Conservation (phyloP, 139 green algal species). For the Auxenochlorella protothecoides region DNA sequence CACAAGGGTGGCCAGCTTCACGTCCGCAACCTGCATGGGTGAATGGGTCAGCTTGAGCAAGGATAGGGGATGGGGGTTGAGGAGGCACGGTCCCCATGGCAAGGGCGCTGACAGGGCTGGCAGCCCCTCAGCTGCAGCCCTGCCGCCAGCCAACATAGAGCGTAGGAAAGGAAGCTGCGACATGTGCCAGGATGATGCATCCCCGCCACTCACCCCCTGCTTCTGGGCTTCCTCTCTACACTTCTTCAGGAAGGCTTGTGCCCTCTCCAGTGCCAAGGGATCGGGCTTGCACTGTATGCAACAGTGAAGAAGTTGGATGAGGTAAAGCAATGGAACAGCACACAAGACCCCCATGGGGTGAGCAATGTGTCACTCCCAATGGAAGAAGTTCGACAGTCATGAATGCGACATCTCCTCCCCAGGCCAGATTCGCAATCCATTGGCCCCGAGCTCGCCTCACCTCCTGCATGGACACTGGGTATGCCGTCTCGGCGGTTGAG, state of each 20-base stretch:
- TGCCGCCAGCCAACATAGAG: background rate
- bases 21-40: background rate
- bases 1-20: conserved; percentile 24
- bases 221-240: background rate
- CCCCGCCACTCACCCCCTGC: background rate
- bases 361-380: background rate
- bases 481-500: no score
- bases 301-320: background rate
- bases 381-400: no score
- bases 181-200: background rate
- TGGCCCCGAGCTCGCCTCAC: no score
- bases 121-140: background rate
- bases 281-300: conserved; percentile 22
- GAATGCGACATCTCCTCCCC: no score
- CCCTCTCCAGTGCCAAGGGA: conserved; percentile 9
- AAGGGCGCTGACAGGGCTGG: no score
- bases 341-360: background rate
- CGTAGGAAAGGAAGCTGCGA: no score
- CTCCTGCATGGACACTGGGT: no score
- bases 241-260: conserved; percentile 12
- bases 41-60: no score
- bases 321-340: background rate
- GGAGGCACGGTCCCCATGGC: no score
- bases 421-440: no score
- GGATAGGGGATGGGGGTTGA: no score